These are phyloP conservation scores for Calonectria naviculata DNA, from an alignment of 2,329 filamentous ascomycete genomes.

Conservation along the genomic window DNA sequence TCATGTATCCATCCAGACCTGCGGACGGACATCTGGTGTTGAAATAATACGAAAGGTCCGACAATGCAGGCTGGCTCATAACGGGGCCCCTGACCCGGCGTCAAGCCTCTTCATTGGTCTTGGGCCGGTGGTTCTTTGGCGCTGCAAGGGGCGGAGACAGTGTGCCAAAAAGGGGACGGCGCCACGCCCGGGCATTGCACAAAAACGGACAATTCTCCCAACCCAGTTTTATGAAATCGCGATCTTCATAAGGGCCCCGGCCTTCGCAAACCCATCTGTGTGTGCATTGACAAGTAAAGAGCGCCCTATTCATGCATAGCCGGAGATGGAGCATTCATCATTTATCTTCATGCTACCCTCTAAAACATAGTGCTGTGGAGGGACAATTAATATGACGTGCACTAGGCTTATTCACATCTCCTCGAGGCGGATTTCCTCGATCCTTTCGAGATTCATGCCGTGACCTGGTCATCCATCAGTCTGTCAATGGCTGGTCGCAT, in stretches of 20 bases:
- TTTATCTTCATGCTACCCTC: slow-evolving; percentile 16
- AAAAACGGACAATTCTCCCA: slow-evolving; percentile 14
- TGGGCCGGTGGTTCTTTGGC: slow-evolving; percentile 12
- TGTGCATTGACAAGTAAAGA: slow-evolving; percentile 17
- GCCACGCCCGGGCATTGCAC: slow-evolving; percentile 13
- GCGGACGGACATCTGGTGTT: not conserved
- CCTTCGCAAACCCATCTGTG: not conserved
- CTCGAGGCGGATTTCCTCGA: slow-evolving; percentile 12
- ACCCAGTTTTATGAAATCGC: slow-evolving; percentile 19
- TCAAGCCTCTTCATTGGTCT: slow-evolving; percentile 16
- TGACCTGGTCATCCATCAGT: not conserved
- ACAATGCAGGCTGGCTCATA: slow-evolving; percentile 5
- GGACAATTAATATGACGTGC: slow-evolving; percentile 21
- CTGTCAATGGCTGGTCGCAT: not conserved
- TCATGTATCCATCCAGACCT: not conserved
- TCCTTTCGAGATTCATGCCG: slow-evolving; percentile 8
- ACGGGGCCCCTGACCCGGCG: slow-evolving; percentile 7
- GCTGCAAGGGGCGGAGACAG: slow-evolving; percentile 20
- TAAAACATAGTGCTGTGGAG: slow-evolving; percentile 19
- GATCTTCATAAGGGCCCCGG: slow-evolving; percentile 15
- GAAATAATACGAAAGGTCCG: slow-evolving; percentile 11
- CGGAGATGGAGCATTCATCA: slow-evolving; percentile 7
- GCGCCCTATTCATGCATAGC: slow-evolving; percentile 2
- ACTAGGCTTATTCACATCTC: slow-evolving; percentile 15
- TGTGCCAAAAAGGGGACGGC: slow-evolving; percentile 18